Conservation (phyloP, 495 filamentous ascomycete species). For the Xylona heveae region DNA sequence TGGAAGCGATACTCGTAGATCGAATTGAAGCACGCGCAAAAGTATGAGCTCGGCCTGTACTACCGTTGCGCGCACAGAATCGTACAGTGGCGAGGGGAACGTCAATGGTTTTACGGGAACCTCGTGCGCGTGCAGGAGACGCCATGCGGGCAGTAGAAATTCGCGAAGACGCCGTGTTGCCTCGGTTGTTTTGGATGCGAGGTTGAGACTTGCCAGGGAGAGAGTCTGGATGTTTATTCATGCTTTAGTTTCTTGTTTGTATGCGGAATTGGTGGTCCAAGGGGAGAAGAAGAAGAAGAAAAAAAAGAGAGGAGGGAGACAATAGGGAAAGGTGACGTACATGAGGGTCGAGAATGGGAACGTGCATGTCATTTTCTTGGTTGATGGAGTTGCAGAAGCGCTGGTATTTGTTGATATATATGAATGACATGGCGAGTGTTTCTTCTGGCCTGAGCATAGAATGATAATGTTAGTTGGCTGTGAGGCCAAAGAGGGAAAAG, state of each 20-base stretch:
- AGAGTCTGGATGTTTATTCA: constrained; percentile 13
- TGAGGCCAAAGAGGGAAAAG: background rate
- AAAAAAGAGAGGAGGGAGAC: background rate
- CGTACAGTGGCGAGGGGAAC: constrained; percentile 20
- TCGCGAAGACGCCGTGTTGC: constrained; percentile 22
- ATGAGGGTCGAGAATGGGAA: constrained; percentile 13
- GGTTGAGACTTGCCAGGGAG: constrained; percentile 19
- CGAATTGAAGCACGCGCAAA: constrained; percentile 21
- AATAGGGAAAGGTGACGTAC: constrained; percentile 5
- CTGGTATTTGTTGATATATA: constrained; percentile 22
- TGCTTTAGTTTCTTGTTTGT: no score
- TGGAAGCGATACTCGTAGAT: constrained; percentile 17
- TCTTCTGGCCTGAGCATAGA: constrained; percentile 14
- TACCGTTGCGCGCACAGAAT: constrained; percentile 19
- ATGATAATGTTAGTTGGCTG: background rate
- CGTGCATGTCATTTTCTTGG: constrained; percentile 3
- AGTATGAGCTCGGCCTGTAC: constrained; percentile 21
- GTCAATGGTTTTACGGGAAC: constrained; percentile 9
- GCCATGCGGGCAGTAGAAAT: constrained; percentile 20
- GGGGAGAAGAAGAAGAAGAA: no score
- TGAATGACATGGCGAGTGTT: constrained; percentile 21
- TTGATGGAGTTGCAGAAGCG: constrained; percentile 7
- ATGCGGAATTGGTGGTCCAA: no score
- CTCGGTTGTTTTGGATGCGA: constrained; percentile 22
- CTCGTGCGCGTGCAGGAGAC: constrained; percentile 16